These are phyloP conservation scores for Xylaria telfairii DNA, from an alignment of 495 filamentous ascomycete genomes.

Conservation along the genomic window DNA sequence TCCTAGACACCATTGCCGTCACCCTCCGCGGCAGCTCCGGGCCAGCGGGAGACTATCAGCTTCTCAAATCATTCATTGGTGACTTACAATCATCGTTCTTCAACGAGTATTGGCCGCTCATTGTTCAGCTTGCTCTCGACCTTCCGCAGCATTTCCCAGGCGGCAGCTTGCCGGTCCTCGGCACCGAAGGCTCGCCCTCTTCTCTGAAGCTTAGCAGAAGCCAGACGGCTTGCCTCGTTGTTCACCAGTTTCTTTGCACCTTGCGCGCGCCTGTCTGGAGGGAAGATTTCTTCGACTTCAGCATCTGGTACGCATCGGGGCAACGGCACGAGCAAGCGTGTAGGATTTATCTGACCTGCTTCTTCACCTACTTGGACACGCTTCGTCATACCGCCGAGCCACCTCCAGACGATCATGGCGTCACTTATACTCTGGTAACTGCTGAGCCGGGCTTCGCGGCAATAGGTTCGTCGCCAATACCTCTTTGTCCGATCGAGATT, in stretches of 20 bases:
- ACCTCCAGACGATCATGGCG: not conserved
- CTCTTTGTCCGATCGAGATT: constrained; percentile 14
- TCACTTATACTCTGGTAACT: not conserved
- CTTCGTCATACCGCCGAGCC: not conserved
- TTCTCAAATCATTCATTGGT: not conserved
- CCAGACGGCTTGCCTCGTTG: constrained; percentile 25
- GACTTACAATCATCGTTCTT: constrained; percentile 1
- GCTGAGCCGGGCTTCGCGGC: not conserved
- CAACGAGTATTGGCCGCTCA: constrained; percentile 17
- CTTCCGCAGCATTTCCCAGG: constrained; percentile 21
- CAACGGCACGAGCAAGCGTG: constrained; percentile 30
- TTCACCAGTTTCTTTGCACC: constrained; percentile 34
- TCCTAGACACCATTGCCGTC: constrained; percentile 46
- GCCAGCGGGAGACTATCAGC: not conserved
- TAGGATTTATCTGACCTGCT: constrained; percentile 28
- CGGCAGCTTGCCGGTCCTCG: constrained; percentile 16
- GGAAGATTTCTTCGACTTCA: constrained; percentile 34
- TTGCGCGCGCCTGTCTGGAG: constrained; percentile 23
- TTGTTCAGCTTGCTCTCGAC: constrained; percentile 16
- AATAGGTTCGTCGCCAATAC: not conserved
- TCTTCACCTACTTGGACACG: constrained; percentile 24
- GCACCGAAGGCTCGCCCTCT: not conserved
- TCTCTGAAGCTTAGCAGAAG: constrained; percentile 9
- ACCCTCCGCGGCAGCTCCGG: constrained; percentile 7
- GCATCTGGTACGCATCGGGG: constrained; percentile 32